Percentiles rank a stretch among this genome's conserved stretches.
Evolutionary conservation across 2,329 filamentous ascomycete species (phyloP).

Genomic region (Neopestalotiopsis rosae): DNA sequence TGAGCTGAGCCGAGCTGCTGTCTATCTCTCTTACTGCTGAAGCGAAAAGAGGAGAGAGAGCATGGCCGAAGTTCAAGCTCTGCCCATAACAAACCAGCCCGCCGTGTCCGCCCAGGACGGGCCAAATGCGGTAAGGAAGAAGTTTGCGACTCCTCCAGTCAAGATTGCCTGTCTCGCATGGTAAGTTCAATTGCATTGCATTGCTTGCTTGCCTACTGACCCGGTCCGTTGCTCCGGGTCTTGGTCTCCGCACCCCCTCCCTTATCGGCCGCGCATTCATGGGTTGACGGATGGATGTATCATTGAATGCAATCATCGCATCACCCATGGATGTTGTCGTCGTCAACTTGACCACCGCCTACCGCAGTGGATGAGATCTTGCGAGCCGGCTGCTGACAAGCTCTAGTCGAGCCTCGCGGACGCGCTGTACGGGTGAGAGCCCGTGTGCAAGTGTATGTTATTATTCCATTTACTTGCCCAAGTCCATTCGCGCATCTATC

Average conservation of each 20-base stretch:
- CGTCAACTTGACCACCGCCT: background rate
- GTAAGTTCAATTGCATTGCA: background rate
- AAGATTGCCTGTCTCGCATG: constrained; percentile 19
- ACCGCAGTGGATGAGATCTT: background rate
- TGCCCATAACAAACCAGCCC: background rate
- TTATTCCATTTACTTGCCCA: background rate
- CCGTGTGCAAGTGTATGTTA: constrained; percentile 17
- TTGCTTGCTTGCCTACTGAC: background rate
- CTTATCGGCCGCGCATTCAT: background rate
- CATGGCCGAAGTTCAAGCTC: constrained; percentile 11
- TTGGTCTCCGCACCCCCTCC: background rate
- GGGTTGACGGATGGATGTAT: too few species aligned
- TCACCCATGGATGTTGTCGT: background rate
- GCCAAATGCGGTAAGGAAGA: constrained; percentile 10
- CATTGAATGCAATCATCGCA: too few species aligned
- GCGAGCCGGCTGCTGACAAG: constrained; percentile 9
- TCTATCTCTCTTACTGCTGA: too few species aligned
- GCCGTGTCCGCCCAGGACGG: background rate
- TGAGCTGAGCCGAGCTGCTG: too few species aligned
- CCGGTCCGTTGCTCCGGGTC: background rate
- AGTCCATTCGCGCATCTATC: constrained; percentile 20
- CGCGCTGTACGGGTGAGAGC: constrained; percentile 16
- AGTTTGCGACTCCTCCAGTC: constrained; percentile 18
- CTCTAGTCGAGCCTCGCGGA: constrained; percentile 16
- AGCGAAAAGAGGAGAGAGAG: too few species aligned